phyloP scores from a whole-genome alignment of 192 early-diverging fungal genomes.

The Coemansia sp. region DNA sequence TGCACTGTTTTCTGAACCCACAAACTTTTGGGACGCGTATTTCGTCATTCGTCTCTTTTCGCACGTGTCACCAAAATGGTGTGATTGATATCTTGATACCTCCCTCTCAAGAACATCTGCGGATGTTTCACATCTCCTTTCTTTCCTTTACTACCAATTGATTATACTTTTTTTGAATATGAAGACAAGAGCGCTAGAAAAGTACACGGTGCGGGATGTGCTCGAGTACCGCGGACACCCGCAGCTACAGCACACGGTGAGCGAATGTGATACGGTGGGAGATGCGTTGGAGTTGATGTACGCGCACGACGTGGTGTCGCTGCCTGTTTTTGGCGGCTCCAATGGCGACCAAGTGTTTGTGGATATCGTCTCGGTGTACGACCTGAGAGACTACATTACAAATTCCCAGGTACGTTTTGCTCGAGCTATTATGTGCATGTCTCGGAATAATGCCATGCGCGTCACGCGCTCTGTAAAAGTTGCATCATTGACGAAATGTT shows the following conservation, averaged over 20 bases:
- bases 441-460: not conserved
- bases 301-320: slow-evolving; percentile 39
- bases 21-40: too few species aligned
- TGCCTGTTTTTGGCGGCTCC: slow-evolving; percentile 32
- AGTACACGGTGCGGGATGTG: slow-evolving; percentile 43
- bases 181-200: slow-evolving; percentile 30
- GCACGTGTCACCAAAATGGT: too few species aligned
- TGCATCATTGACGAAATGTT: not conserved
- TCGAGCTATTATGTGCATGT: not conserved
- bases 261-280: slow-evolving; percentile 21
- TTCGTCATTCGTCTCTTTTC: too few species aligned
- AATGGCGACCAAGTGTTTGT: slow-evolving; percentile 15
- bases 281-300: slow-evolving; percentile 35
- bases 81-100: too few species aligned
- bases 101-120: too few species aligned
- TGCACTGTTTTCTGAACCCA: too few species aligned
- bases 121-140: not conserved
- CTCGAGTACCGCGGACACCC: slow-evolving; percentile 43
- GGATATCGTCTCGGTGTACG: slow-evolving; percentile 50
- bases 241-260: slow-evolving; percentile 25
- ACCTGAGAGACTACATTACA: slow-evolving; percentile 47
- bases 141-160: not conserved
- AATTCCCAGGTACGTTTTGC: not conserved
- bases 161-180: slow-evolving; percentile 6
- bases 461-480: not conserved